Evolutionary conservation across 805 yeast species (phyloP).

Genomic region (Hanseniaspora guilliermondii): DNA sequence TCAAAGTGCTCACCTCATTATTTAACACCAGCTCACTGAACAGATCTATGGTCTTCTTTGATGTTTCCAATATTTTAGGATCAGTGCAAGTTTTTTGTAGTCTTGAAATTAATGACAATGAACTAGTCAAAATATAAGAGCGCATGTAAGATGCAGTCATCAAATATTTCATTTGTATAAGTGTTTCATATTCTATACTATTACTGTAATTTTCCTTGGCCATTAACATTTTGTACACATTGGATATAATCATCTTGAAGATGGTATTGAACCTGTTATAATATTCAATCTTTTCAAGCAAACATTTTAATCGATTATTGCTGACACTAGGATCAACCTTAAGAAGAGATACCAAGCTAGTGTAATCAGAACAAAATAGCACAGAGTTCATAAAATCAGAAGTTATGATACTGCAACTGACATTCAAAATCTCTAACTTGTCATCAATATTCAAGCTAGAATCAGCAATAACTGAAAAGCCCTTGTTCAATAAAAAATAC

Average conservation of each 20-base stretch:
- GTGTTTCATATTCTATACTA: not conserved
- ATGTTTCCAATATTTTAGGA: not conserved
- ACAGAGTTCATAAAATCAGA: conserved; percentile 6
- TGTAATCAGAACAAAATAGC: not conserved
- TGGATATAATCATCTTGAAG: conserved; percentile 1
- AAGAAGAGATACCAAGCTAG: not conserved
- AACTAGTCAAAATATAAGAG: conserved; percentile 4
- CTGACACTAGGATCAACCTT: not conserved
- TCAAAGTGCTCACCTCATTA: conserved; percentile 3
- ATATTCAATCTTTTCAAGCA: not conserved
- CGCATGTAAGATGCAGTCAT: conserved; percentile 5
- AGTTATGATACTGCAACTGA: not conserved
- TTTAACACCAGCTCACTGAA: not conserved
- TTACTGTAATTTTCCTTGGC: not conserved
- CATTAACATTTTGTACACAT: not conserved
- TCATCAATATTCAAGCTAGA: not conserved
- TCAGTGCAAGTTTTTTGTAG: not conserved
- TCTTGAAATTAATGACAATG: conserved; percentile 6
- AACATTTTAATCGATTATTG: not conserved
- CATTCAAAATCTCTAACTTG: conserved; percentile 6
- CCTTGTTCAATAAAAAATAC: not conserved
- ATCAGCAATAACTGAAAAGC: not conserved
- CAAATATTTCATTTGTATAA: conserved; percentile 3
- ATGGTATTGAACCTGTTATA: conserved; percentile 6
- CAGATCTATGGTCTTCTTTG: not conserved